A percentile compares a stretch with the other conserved stretches of the same genome.
Conservation (phyloP, 2,329 filamentous ascomycete genomes). For the Diplocarpon rosae region DNA sequence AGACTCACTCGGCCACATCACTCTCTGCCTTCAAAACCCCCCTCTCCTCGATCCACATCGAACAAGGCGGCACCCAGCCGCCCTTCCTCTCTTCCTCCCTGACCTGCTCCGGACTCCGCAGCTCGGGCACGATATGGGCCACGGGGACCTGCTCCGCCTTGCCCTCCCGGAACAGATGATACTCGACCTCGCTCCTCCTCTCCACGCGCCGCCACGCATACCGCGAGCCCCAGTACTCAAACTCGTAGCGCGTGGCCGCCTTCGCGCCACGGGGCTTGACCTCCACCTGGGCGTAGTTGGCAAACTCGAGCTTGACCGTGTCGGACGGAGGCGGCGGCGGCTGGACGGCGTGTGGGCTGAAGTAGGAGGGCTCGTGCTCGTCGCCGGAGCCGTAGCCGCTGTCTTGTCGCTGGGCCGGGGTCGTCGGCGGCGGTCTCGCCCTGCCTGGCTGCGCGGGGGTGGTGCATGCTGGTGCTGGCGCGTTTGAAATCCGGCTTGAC, state of each 20-base stretch:
- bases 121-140: constrained; percentile 78
- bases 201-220: constrained; percentile 77
- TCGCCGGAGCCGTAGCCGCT: constrained; percentile 44
- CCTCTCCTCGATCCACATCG: constrained; percentile 78
- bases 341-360: constrained; percentile 23
- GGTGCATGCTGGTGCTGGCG: constrained; percentile 9
- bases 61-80: constrained; percentile 82
- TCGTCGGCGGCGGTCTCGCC: constrained; percentile 5
- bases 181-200: constrained; percentile 54
- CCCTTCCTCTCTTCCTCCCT: constrained; percentile 65
- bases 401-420: constrained; percentile 29
- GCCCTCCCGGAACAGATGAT: constrained; percentile 64
- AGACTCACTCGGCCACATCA: constrained; percentile 77
- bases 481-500: constrained; percentile 39
- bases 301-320: constrained; percentile 83
- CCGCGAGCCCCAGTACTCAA: constrained; percentile 81
- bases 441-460: too few relatives aligned
- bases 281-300: constrained; percentile 91
- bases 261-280: constrained; percentile 58
- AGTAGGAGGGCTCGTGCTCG: constrained; percentile 4
- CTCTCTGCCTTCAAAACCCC: constrained; percentile 54
- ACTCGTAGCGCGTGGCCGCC: constrained; percentile 69
- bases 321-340: constrained; percentile 52
- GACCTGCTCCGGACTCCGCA: constrained; percentile 58
- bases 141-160: constrained; percentile 43